These are phyloP conservation scores for Yamadazyma kanchanaburiensis DNA, from an alignment of 1,139 yeast genomes.

Conservation along the genomic window DNA sequence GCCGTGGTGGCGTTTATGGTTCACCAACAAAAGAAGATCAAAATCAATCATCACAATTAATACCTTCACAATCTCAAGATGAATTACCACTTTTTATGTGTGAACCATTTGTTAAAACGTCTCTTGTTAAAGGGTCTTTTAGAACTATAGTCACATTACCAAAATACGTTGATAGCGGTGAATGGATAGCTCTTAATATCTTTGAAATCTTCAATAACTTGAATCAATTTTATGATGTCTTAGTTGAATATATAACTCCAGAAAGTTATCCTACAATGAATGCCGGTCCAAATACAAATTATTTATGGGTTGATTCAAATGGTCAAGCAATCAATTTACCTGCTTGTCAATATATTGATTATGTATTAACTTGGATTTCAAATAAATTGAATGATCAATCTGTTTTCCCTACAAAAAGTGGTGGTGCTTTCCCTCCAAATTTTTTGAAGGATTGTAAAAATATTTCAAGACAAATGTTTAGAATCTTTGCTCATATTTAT, in stretches of 20 bases:
- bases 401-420: conserved; percentile 87
- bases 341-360: conserved; percentile 89
- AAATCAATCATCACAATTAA: conserved; percentile 7
- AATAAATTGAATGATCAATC: conserved; percentile 85
- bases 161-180: conserved; percentile 88
- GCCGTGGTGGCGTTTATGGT: conserved; percentile 3
- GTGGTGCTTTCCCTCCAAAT: conserved; percentile 89
- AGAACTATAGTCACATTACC: conserved; percentile 94
- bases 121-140: conserved; percentile 95
- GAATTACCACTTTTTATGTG: conserved; percentile 67
- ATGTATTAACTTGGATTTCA: conserved; percentile 87
- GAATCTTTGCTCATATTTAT: conserved; percentile 95
- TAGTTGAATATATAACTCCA: conserved; percentile 85
- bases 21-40: too few species aligned
- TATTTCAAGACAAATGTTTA: conserved; percentile 86
- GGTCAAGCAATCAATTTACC: conserved; percentile 82
- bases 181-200: conserved; percentile 92
- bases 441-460: conserved; percentile 81
- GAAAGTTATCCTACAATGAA: conserved; percentile 91
- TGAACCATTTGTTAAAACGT: conserved; percentile 92
- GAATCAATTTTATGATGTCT: conserved; percentile 83
- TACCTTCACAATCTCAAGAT: conserved; percentile 4
- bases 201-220: conserved; percentile 86
- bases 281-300: conserved; percentile 91
- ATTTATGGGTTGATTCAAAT: conserved; percentile 82